Conservation (phyloP, 768 basidiomycete species). For the Dentipellis fragilis region DNA sequence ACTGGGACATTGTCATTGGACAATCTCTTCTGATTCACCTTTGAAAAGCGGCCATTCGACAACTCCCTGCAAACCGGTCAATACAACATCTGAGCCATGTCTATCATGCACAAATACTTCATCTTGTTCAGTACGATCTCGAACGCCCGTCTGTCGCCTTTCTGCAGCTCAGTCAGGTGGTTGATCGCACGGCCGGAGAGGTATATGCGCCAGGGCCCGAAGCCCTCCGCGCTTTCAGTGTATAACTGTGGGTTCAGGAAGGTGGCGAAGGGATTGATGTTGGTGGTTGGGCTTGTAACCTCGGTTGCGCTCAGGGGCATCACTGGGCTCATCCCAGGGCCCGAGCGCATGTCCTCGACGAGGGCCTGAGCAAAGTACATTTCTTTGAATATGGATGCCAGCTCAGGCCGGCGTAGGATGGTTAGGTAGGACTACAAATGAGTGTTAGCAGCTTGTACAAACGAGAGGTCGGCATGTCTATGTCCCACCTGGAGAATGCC, state of each 20-base stretch:
- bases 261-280: neutral
- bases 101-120: neutral
- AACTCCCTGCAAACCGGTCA: constrained; percentile 3
- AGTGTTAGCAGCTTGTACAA: neutral
- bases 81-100: neutral
- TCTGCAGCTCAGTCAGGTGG: neutral
- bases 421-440: neutral
- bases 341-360: neutral
- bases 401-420: neutral
- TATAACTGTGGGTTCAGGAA: neutral
- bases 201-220: neutral
- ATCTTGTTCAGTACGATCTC: neutral
- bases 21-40: constrained; percentile 6
- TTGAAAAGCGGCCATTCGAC: constrained; percentile 7
- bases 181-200: neutral
- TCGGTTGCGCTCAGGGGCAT: neutral
- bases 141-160: neutral
- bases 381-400: neutral
- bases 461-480: neutral
- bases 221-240: neutral
- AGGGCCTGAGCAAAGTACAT: neutral
- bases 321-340: neutral
- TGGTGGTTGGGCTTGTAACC: neutral
- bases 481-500: neutral
- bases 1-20: constrained; percentile 4